Base-by-base conservation (phyloP, 257 asterid genomes). In the Capsicum chinense region DNA sequence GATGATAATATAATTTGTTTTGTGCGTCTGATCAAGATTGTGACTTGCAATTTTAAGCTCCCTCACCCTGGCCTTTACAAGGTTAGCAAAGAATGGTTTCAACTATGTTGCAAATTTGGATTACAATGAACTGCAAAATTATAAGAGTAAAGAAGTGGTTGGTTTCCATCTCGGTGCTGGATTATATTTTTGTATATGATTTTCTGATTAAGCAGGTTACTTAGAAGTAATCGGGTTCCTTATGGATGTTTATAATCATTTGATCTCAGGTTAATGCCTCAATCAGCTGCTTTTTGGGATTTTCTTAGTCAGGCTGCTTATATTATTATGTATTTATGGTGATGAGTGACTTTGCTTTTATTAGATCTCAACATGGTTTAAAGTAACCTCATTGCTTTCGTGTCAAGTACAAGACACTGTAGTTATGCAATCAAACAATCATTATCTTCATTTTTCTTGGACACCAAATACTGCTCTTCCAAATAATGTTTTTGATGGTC, bases 371-470 rank as follows among this genome's bases (percentile, higher is more conserved):
- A 54, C 50, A 78, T 78, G 60, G 14, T 78, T 78, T n/a, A 48
- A 33, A 42, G 54, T 73, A 54, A 19, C 48, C 26, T 4, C 64
- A 81, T 63, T 56, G 60, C 84, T 81, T 81, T 81, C 48, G 63
- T 26, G 26, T 64, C 37, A 63, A 16, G 60, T 81, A 3, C 52
- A 57, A 5, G 73, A 59, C 16, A 9, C 9, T 80, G 59, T 60
- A 19, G 70, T 14, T 14, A 37, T 83, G 64, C 48, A 54, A 33
- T 33, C 33, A 56, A 78, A 52, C 9, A 52, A 42, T 78, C 66
- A 54, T 35, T 78, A 52, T 52, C 63, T n/a, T 15, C 66, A 78
- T 78, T 14, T 54, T 78, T 56, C 82, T 78, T 74, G 81, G 66
- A 78, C 82, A 78, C 56, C 26, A 15, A 48, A 26, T 8, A 54